Conservation (phyloP, 1,284 basidiomycete genomes). For the Boletus hoseneyae region DNA sequence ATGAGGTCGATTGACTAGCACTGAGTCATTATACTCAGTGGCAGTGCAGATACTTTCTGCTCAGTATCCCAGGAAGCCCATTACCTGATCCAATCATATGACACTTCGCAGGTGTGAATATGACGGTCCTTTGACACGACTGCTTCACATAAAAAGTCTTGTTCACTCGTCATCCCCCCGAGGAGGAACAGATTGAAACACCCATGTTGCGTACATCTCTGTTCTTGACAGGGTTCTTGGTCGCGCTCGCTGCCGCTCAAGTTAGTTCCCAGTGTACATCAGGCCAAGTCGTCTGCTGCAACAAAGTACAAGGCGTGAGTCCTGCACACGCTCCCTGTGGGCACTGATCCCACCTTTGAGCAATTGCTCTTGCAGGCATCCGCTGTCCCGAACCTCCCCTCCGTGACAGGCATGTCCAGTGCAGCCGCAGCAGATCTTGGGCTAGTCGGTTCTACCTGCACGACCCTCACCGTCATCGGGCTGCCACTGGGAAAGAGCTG, state of each 20-base stretch:
- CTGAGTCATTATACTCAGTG: too few species aligned
- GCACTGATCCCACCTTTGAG: neutral
- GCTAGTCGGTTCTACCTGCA: constrained; percentile 15
- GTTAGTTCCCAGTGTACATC: constrained; percentile 6
- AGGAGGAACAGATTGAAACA: neutral
- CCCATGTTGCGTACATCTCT: constrained; percentile 8
- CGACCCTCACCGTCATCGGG: constrained; percentile 16
- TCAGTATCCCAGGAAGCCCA: too few species aligned
- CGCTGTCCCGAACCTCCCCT: constrained; percentile 1
- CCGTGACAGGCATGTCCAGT: constrained; percentile 7
- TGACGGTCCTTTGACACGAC: neutral
- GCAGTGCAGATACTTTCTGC: neutral
- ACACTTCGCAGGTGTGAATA: neutral
- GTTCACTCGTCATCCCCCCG: neutral
- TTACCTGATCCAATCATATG: neutral
- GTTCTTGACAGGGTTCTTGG: constrained; percentile 6
- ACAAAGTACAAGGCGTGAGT: constrained; percentile 11
- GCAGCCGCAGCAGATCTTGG: constrained; percentile 11
- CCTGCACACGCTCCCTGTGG: neutral
- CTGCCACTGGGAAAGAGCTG: constrained; percentile 10
- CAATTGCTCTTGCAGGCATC: constrained; percentile 4
- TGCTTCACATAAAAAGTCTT: constrained; percentile 1
- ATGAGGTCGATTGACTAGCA: too few species aligned
- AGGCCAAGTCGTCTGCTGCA: constrained; percentile 16
- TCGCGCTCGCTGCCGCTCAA: constrained; percentile 4